These are phyloP conservation scores for Capronia coronata DNA, from an alignment of 2,329 filamentous ascomycete genomes.

Conservation along the genomic window DNA sequence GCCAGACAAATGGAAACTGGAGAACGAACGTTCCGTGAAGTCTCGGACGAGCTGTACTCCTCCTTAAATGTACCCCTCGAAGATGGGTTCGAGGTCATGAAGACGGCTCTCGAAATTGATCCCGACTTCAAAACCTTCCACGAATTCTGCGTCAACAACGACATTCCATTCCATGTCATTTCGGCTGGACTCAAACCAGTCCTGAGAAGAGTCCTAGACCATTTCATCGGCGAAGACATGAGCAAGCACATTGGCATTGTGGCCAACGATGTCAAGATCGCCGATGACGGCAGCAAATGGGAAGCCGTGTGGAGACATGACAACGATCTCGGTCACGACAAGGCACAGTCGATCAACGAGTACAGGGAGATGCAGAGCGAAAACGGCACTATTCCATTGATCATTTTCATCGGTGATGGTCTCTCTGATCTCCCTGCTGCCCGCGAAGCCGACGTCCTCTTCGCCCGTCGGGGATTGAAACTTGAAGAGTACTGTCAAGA, in stretches of 20 bases:
- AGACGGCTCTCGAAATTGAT: slow-evolving; percentile 57
- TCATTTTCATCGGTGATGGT: slow-evolving; percentile 64
- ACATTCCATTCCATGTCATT: slow-evolving; percentile 64
- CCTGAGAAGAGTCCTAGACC: slow-evolving; percentile 55
- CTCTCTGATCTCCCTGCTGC: slow-evolving; percentile 62
- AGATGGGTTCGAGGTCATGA: slow-evolving; percentile 60
- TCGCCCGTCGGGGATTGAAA: slow-evolving; percentile 57
- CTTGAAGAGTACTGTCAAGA: slow-evolving; percentile 62
- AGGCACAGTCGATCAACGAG: slow-evolving; percentile 58
- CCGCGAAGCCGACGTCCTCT: slow-evolving; percentile 60
- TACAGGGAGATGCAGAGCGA: slow-evolving; percentile 52
- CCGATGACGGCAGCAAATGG: slow-evolving; percentile 53
- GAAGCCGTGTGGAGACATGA: slow-evolving; percentile 63
- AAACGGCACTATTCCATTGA: slow-evolving; percentile 58
- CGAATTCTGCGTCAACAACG: slow-evolving; percentile 55
- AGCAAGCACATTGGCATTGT: slow-evolving; percentile 59
- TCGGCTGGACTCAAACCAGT: slow-evolving; percentile 62
- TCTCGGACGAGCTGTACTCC: slow-evolving; percentile 67
- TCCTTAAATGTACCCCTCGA: slow-evolving; percentile 61
- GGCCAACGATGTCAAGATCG: slow-evolving; percentile 60
- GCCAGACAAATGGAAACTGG: slow-evolving; percentile 60
- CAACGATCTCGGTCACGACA: slow-evolving; percentile 60
- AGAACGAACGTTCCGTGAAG: slow-evolving; percentile 60
- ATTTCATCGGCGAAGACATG: slow-evolving; percentile 57
- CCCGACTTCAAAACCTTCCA: slow-evolving; percentile 59